Evolutionary conservation across 495 filamentous ascomycete species (phyloP).

Genomic region (Penicillium longicatenatum): DNA sequence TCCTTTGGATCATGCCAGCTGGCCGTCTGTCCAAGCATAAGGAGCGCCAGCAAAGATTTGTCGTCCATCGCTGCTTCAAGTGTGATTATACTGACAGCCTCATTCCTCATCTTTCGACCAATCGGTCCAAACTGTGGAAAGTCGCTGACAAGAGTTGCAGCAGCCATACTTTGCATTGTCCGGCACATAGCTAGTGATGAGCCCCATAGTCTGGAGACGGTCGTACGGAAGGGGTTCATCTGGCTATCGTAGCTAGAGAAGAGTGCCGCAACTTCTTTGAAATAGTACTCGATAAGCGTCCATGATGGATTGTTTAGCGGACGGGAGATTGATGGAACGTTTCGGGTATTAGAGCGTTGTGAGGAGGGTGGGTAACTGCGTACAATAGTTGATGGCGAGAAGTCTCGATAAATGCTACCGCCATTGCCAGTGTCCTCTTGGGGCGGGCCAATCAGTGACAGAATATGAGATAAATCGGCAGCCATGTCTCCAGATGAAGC

Average conservation of each 20-base stretch:
- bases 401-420: slow-evolving; percentile 29
- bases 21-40: slow-evolving; percentile 58
- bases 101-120: slow-evolving; percentile 54
- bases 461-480: slow-evolving; percentile 33
- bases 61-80: slow-evolving; percentile 47
- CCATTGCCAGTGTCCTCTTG: slow-evolving; percentile 22
- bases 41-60: slow-evolving; percentile 52
- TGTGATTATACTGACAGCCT: slow-evolving; percentile 51
- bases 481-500: slow-evolving; percentile 25
- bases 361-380: slow-evolving; percentile 39
- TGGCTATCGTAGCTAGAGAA: slow-evolving; percentile 62
- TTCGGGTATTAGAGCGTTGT: slow-evolving; percentile 22
- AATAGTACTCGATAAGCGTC: slow-evolving; percentile 61
- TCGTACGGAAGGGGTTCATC: slow-evolving; percentile 59
- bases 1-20: slow-evolving; percentile 60
- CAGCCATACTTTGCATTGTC: slow-evolving; percentile 63
- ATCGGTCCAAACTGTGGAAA: slow-evolving; percentile 55
- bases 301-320: slow-evolving; percentile 50
- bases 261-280: slow-evolving; percentile 57
- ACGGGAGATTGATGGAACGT: slow-evolving; percentile 39
- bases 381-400: slow-evolving; percentile 42
- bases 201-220: slow-evolving; percentile 57
- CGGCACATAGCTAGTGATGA: slow-evolving; percentile 59
- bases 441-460: slow-evolving; percentile 31
- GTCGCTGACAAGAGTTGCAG: slow-evolving; percentile 57